These are phyloP conservation scores for Cyberlindnera sargentensis DNA, from an alignment of 805 yeast species.

Conservation along the genomic window DNA sequence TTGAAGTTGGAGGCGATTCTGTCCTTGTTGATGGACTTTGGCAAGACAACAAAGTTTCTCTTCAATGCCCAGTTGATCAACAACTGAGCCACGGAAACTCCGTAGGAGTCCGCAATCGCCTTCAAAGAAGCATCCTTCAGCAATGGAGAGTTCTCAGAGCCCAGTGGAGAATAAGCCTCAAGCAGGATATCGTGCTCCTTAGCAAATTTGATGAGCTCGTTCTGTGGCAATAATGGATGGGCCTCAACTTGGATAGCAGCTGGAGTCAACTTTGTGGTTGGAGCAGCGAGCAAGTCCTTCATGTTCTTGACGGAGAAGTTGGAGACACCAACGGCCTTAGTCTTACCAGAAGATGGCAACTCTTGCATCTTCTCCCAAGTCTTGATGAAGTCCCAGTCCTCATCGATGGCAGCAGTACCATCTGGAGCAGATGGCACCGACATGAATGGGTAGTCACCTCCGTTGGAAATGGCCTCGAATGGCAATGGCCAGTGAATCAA, in stretches of 20 bases:
- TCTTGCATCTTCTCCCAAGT: slow-evolving; percentile 16
- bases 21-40: slow-evolving; percentile 39
- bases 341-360: slow-evolving; percentile 6
- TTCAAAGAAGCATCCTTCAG: slow-evolving; percentile 32
- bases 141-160: slow-evolving; percentile 14
- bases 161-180: slow-evolving; percentile 18
- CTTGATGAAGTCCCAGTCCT: slow-evolving; percentile 46
- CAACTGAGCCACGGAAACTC: slow-evolving; percentile 39
- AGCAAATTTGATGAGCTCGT: slow-evolving; percentile 10
- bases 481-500: slow-evolving; percentile 79
- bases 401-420: slow-evolving; percentile 41
- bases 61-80: slow-evolving; percentile 54
- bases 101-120: slow-evolving; percentile 38
- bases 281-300: slow-evolving; percentile 6
- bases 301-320: slow-evolving; percentile 13
- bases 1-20: slow-evolving; percentile 35
- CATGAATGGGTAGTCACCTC: slow-evolving; percentile 27
- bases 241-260: slow-evolving; percentile 17
- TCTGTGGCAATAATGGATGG: slow-evolving; percentile 16
- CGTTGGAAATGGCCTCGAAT: slow-evolving; percentile 25
- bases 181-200: slow-evolving; percentile 12
- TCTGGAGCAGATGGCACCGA: slow-evolving; percentile 36
- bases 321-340: slow-evolving; percentile 16
- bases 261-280: slow-evolving; percentile 8
- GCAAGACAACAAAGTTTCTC: slow-evolving; percentile 49